Base-by-base conservation (phyloP, 352 stramenopile genomes). In the Pythium angustatum region DNA sequence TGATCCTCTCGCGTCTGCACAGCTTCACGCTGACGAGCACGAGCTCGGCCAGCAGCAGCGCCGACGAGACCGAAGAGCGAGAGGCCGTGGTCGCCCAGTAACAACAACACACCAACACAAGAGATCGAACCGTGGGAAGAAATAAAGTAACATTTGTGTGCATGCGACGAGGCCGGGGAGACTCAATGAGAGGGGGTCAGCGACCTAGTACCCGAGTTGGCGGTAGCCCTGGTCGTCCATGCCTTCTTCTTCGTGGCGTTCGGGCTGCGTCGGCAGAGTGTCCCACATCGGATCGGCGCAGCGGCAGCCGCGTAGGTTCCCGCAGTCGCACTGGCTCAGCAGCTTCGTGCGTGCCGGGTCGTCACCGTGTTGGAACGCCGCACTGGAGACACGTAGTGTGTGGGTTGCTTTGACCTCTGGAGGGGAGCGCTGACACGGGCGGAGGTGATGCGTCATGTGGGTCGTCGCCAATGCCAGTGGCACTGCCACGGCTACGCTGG, bases 1-100 rank as follows among this genome's bases (percentile, higher is more conserved):
- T 98, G 84, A 93, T 98, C 64, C 87, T 98, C 62, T 93, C 85
- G 44, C 88, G 88, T 52, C 85, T 97, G 59, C 82, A 94, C 67
- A 89, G 73, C 68, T 95, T 91, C 58, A 87, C 77, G 68, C 60
- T 52, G 66, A 77, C 66, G 47, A 73, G 65, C 58, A 86, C 69
- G 45, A 83, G 73, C 43, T 62, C 64, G n/a, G 65, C 68, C 28
- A 85, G 75, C 69, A 78, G 75, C 17, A 77, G 81, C 62, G 81
- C 77, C 43, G 72, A 80, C 51, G 79, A 70, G 33, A 68, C 60
- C 26, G 68, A 77, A 11, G 69, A 76, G 31, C 56, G 48, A 1
- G 55, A 47, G 40, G 19, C 40, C n/a, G 52, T 9, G 7, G 41
- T 50, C n/a, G 41, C 56, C 28, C 54, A 69, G 55, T 63, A 58